A percentile compares a stretch with the other conserved stretches of the same genome.
These are phyloP conservation scores for Chlorella variabilis DNA, from an alignment of 163 green algal species.

Conservation along the genomic window DNA sequence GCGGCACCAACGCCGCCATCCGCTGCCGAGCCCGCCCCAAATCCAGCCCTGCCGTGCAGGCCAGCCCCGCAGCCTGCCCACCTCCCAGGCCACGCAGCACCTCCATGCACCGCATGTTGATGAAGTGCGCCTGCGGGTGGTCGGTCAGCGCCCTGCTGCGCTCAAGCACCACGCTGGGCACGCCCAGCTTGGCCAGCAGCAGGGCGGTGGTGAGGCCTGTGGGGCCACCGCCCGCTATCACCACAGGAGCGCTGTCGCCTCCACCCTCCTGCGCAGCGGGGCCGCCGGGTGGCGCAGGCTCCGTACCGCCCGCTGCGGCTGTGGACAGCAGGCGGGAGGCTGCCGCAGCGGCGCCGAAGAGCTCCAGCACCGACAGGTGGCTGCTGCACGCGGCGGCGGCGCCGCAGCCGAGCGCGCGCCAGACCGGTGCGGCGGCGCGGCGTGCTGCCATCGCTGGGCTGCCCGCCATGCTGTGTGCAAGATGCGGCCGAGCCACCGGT, in stretches of 20 bases:
- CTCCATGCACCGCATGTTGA: constrained; percentile 94
- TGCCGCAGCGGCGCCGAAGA: not conserved
- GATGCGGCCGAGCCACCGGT: too few relatives aligned
- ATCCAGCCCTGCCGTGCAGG: not conserved
- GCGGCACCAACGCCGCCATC: not conserved
- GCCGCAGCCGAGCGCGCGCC: not conserved
- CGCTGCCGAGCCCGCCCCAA: not conserved
- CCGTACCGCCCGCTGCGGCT: not conserved
- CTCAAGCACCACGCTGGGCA: constrained; percentile 81
- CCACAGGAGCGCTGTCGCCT: constrained; percentile 47
- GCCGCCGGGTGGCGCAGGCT: not conserved
- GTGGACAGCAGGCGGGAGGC: not conserved
- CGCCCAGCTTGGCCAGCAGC: constrained; percentile 67
- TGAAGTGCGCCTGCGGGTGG: constrained; percentile 90
- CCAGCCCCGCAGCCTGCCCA: constrained; percentile 15
- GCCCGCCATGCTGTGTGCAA: not conserved
- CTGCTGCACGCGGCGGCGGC: not conserved
- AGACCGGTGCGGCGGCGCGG: not conserved
- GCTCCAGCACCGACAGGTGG: not conserved
- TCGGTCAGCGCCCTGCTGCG: constrained; percentile 49
- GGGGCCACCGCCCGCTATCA: constrained; percentile 83
- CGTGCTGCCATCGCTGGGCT: not conserved
- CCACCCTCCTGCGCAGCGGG: not conserved
- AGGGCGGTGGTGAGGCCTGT: constrained; percentile 73
- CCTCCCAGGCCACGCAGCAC: constrained; percentile 57